These are phyloP conservation scores for Sugiyamaella mastotermitis DNA, from an alignment of 805 yeast species.

Conservation along the genomic window DNA sequence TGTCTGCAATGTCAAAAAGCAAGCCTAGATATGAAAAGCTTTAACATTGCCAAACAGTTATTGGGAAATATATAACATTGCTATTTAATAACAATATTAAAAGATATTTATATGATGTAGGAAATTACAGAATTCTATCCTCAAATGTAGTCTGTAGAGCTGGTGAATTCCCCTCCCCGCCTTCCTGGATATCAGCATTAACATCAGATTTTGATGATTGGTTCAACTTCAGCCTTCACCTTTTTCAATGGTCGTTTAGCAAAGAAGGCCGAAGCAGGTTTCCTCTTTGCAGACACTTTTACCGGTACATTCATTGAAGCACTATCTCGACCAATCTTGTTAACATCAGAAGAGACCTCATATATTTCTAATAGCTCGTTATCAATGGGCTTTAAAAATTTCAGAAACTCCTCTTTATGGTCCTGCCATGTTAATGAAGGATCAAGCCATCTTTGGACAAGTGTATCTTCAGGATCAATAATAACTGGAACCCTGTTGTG, in stretches of 20 bases:
- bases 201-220: not conserved
- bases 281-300: slow-evolving; percentile 3
- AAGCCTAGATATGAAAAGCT: slow-evolving; percentile 28
- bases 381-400: slow-evolving; percentile 36
- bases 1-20: slow-evolving; percentile 24
- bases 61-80: too few species aligned
- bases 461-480: slow-evolving; percentile 43
- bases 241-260: too few species aligned
- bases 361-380: slow-evolving; percentile 42
- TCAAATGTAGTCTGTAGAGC: not conserved
- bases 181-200: too few species aligned
- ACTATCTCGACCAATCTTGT: slow-evolving; percentile 49
- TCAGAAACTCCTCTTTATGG: slow-evolving; percentile 33
- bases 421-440: slow-evolving; percentile 25
- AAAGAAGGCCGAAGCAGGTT: slow-evolving; percentile 7
- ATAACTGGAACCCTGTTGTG: slow-evolving; percentile 78
- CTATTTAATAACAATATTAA: not conserved
- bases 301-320: slow-evolving; percentile 33
- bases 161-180: too few species aligned
- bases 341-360: slow-evolving; percentile 58
- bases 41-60: too few species aligned
- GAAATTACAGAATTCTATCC: not conserved
- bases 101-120: not conserved
- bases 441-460: slow-evolving; percentile 61
- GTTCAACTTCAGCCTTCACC: too few species aligned